Base-by-base conservation (phyloP, 2,329 filamentous ascomycete genomes). In the Pseudocercospora musae region DNA sequence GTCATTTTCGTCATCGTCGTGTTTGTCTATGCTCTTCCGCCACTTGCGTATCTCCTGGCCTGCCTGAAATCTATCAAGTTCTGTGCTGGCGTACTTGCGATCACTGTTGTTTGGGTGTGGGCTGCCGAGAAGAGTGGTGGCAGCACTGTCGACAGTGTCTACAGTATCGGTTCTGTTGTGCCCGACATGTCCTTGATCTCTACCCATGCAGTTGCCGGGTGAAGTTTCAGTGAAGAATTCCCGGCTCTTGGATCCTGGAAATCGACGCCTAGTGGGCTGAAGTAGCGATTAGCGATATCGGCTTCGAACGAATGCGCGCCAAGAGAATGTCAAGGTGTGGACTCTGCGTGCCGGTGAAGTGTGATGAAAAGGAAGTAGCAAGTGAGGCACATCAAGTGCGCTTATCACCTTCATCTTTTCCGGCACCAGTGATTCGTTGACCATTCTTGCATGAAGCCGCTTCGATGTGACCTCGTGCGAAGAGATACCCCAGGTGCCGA, bases 101-200 rank as follows among this genome's bases (percentile, higher is more conserved):
- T 68, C 58, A 13, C 66, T 68, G 15, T 62, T 64, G 20, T 56
- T 60, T 20, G 56, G 59, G 2, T 52, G 44, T 15, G 64, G 52
- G 52, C 66, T 69, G 20, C 60, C 66, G 2, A 68, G 59, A 11
- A 72, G 61, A 6, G 70, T 72, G 7, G 70, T 71, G 5, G 67
- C 71, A 9, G 70, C 64, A 50, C 67, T 69, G 58, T 71, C 69
- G 65, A 70, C 60, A 25, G 68, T 68, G 10, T 66, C 63, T 53
- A 49, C 49, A 58, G 60, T 60, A 5, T 56, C 40, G 23, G 54
- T 49, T n/a, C 58, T 56, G 46, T n/a, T 31, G 37, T 60, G 58
- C 25, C 55, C 48, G 27, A 52, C 29, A 60, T 59, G 40, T 21
- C 25, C 27, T 7, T 56, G 55, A 15, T 40, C 53, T 23, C 18